Conservation (phyloP, 148 eudicot genomes). For the Diospyros kaki region DNA sequence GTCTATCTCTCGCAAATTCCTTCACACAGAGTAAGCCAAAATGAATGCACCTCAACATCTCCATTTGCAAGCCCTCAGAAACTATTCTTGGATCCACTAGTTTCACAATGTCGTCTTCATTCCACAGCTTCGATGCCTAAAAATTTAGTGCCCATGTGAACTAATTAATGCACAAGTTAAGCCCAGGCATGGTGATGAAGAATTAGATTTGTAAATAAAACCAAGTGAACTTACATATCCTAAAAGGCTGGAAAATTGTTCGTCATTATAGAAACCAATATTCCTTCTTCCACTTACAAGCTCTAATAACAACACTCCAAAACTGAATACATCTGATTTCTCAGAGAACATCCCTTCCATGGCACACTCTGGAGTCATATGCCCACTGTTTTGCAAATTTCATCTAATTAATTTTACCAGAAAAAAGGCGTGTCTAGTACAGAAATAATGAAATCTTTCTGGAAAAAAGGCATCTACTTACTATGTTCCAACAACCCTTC, state of each 20-base stretch:
- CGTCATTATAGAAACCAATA: constrained; percentile 21
- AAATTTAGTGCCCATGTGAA: background rate
- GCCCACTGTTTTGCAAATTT: constrained; percentile 19
- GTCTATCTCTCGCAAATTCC: constrained; percentile 32
- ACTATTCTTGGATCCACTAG: constrained; percentile 24
- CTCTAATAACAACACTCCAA: constrained; percentile 35
- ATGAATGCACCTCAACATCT: constrained; percentile 6
- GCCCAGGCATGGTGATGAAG: background rate
- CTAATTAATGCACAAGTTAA: background rate
- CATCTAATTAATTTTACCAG: constrained; percentile 19
- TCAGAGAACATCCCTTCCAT: constrained; percentile 32
- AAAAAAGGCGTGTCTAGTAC: background rate
- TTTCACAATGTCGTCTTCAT: constrained; percentile 10
- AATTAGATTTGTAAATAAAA: background rate
- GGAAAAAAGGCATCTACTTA: constrained; percentile 16
- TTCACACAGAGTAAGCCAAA: constrained; percentile 36
- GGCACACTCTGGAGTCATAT: constrained; percentile 34
- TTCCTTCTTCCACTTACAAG: constrained; percentile 31
- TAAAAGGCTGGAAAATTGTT: constrained; percentile 14
- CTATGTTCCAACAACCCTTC: constrained; percentile 42
- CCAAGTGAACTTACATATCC: constrained; percentile 16
- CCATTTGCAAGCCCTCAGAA: background rate
- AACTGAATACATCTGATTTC: constrained; percentile 31
- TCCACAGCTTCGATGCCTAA: constrained; percentile 34
- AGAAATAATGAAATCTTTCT: background rate